A percentile compares a stretch with the other conserved stretches of the same genome.
Conservation (phyloP, 176 grass and related monocot genomes). For the Chloris gayana region DNA sequence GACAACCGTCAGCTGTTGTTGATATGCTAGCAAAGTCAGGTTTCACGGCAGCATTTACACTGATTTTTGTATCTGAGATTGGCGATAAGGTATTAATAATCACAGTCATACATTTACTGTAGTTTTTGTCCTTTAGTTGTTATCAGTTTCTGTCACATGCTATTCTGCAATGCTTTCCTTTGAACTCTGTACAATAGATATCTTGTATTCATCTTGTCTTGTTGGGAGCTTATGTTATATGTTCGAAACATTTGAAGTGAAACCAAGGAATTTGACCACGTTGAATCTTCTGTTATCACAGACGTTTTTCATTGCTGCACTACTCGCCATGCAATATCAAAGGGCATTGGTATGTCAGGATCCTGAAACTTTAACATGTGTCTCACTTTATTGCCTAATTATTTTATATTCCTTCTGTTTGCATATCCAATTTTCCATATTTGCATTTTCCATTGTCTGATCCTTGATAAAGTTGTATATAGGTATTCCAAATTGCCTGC, state of each 20-base stretch:
- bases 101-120: background rate
- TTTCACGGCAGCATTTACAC: slow-evolving; percentile 85
- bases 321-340: slow-evolving; percentile 97
- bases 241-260: slow-evolving; percentile 11
- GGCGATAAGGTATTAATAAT: slow-evolving; percentile 82
- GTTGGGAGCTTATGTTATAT: background rate
- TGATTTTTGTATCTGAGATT: slow-evolving; percentile 98
- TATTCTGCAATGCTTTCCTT: background rate
- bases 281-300: slow-evolving; percentile 46
- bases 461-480: slow-evolving; percentile 28
- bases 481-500: background rate
- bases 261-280: slow-evolving; percentile 24
- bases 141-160: background rate
- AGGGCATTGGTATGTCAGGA: slow-evolving; percentile 65
- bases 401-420: background rate
- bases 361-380: slow-evolving; percentile 5
- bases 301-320: slow-evolving; percentile 97
- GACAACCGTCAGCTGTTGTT: slow-evolving; percentile 65
- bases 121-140: background rate
- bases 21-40: slow-evolving; percentile 83
- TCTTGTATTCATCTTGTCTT: background rate
- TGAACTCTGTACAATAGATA: background rate
- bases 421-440: slow-evolving; percentile 7
- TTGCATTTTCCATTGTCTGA: background rate
- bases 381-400: slow-evolving; percentile 2